phyloP scores from a whole-genome alignment of 2,329 filamentous ascomycete genomes.

The Arthrobotrys sinensis region DNA sequence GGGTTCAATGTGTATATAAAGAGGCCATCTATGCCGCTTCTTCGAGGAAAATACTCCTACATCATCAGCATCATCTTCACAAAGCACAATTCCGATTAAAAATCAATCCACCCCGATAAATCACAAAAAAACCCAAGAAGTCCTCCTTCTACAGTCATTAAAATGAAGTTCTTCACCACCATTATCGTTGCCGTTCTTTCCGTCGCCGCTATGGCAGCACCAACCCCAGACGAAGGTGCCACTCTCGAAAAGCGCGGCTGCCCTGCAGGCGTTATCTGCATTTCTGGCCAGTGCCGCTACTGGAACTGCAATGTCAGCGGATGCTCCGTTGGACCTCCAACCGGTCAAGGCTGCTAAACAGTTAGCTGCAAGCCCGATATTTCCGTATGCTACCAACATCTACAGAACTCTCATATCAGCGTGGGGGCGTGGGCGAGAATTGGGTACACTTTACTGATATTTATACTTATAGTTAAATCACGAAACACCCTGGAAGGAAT shows the following conservation, averaged over 20 bases:
- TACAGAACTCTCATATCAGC: background rate
- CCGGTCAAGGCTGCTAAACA: conserved; percentile 20
- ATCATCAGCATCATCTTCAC: background rate
- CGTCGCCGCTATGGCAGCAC: conserved; percentile 29
- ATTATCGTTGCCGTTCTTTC: conserved; percentile 27
- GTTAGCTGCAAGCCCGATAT: background rate
- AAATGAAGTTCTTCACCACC: conserved; percentile 38
- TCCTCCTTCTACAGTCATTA: conserved; percentile 2
- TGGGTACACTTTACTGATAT: background rate
- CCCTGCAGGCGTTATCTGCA: conserved; percentile 36
- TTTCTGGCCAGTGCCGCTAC: conserved; percentile 29
- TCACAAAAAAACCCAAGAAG: background rate
- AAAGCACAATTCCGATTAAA: background rate
- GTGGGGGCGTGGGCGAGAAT: background rate
- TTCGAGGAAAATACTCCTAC: background rate
- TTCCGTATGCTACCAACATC: background rate
- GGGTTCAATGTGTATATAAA: background rate
- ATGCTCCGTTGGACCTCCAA: conserved; percentile 19
- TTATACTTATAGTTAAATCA: too few species aligned
- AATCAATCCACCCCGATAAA: too few species aligned
- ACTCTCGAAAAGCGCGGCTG: conserved; percentile 36
- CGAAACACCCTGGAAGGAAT: too few species aligned
- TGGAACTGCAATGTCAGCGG: conserved; percentile 28
- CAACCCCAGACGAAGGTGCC: background rate
- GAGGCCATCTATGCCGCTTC: background rate